Conservation (phyloP, 1,284 basidiomycete species). For the Pyrrhoderma lamaoense region DNA sequence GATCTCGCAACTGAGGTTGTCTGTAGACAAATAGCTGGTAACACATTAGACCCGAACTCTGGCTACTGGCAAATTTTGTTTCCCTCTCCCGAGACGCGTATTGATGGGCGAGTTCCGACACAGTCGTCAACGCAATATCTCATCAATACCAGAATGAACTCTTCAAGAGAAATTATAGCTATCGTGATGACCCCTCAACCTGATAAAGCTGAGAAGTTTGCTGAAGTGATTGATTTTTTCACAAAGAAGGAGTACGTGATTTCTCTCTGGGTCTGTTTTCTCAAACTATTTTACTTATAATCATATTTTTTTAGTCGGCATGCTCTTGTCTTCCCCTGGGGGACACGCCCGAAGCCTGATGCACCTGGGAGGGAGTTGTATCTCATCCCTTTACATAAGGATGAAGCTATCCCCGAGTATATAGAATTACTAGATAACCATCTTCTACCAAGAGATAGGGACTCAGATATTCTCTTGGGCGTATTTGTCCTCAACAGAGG, state of each 20-base stretch:
- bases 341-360: slow-evolving; percentile 58
- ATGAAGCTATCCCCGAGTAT: slow-evolving; percentile 72
- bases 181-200: slow-evolving; percentile 58
- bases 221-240: slow-evolving; percentile 61
- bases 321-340: slow-evolving; percentile 83
- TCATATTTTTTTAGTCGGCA: slow-evolving; percentile 53
- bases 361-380: slow-evolving; percentile 84
- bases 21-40: slow-evolving; percentile 68
- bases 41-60: slow-evolving; percentile 45
- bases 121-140: slow-evolving; percentile 70
- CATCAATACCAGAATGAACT: slow-evolving; percentile 65
- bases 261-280: slow-evolving; percentile 12
- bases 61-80: slow-evolving; percentile 66
- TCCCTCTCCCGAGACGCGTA: slow-evolving; percentile 55
- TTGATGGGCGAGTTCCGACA: slow-evolving; percentile 77
- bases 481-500: slow-evolving; percentile 79
- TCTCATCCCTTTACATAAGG: slow-evolving; percentile 70
- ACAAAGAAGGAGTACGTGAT: slow-evolving; percentile 64
- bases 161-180: slow-evolving; percentile 72
- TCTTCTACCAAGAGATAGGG: slow-evolving; percentile 56
- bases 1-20: slow-evolving; percentile 57
- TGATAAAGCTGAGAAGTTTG: slow-evolving; percentile 43
- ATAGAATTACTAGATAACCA: slow-evolving; percentile 82
- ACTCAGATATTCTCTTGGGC: slow-evolving; percentile 64
- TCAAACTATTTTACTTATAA: slow-evolving; percentile 6